phyloP scores from a whole-genome alignment of 2,329 filamentous ascomycete genomes.

The Diplodia mutila region DNA sequence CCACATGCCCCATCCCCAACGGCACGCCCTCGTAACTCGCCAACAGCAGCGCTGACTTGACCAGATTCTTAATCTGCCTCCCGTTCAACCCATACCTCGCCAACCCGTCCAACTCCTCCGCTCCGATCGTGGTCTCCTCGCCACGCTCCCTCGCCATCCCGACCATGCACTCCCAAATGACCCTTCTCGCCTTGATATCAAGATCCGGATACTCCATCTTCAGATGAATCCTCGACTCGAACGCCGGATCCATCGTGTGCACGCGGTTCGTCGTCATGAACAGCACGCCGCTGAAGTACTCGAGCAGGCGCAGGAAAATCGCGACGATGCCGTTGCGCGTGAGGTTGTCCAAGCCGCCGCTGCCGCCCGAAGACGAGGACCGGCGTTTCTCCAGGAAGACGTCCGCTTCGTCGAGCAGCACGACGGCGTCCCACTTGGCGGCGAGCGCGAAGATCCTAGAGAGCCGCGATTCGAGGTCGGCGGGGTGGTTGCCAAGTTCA shows the following conservation, averaged over 20 bases:
- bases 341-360: slow-evolving; percentile 48
- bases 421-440: slow-evolving; percentile 55
- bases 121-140: not conserved
- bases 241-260: slow-evolving; percentile 33
- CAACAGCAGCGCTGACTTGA: slow-evolving; percentile 8
- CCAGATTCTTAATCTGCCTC: slow-evolving; percentile 4
- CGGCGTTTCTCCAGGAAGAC: slow-evolving; percentile 56
- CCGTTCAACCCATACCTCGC: not conserved
- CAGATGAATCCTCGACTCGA: slow-evolving; percentile 36
- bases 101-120: not conserved
- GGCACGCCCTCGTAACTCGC: not conserved
- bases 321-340: slow-evolving; percentile 51
- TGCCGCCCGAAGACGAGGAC: not conserved
- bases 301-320: slow-evolving; percentile 26
- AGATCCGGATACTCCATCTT: slow-evolving; percentile 33
- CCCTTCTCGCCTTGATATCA: not conserved
- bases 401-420: slow-evolving; percentile 59
- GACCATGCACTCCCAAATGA: not conserved
- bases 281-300: slow-evolving; percentile 34
- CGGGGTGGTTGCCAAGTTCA: slow-evolving; percentile 53
- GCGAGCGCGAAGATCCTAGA: slow-evolving; percentile 54
- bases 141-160: not conserved
- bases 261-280: slow-evolving; percentile 43
- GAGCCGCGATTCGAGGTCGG: slow-evolving; percentile 53
- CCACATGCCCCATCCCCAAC: not conserved